Conservation (phyloP, 352 stramenopile genomes). For the Phytophthora pini region DNA sequence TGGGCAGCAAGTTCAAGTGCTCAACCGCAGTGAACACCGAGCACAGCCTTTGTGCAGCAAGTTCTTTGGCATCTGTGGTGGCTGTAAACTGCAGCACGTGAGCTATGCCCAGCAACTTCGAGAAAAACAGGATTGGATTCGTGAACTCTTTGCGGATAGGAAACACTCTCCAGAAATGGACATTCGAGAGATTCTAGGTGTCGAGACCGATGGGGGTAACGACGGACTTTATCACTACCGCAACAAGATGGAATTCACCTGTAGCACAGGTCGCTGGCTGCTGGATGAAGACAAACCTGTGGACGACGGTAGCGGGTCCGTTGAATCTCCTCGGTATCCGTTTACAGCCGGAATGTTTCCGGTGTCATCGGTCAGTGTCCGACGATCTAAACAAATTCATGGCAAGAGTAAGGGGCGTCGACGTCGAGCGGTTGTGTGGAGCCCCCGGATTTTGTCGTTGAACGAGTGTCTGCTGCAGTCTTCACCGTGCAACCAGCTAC, state of each 20-base stretch:
- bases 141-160: conserved; percentile 39
- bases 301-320: conserved; percentile 1
- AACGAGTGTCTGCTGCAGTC: conserved; percentile 65
- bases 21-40: conserved; percentile 42
- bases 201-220: conserved; percentile 4
- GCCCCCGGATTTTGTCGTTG: conserved; percentile 71
- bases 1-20: conserved; percentile 39
- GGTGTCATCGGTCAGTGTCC: conserved; percentile 48
- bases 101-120: conserved; percentile 59
- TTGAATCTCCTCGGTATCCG: conserved; percentile 16
- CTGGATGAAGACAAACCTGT: conserved; percentile 49
- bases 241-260: conserved; percentile 90
- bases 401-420: conserved; percentile 44
- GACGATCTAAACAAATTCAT: conserved; percentile 43
- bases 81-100: conserved; percentile 78
- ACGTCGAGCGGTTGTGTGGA: conserved; percentile 48
- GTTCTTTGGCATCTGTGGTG: conserved; percentile 72
- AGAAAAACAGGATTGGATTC: conserved; percentile 68
- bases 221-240: conserved; percentile 56
- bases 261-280: conserved; percentile 75
- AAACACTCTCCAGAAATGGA: conserved; percentile 41
- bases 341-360: conserved; percentile 84
- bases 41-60: conserved; percentile 49
- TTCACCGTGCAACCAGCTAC: conserved; percentile 46
- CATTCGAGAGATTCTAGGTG: conserved; percentile 51